Base-by-base conservation (phyloP, 2,329 filamentous ascomycete species). In the Colletotrichum kahawae region DNA sequence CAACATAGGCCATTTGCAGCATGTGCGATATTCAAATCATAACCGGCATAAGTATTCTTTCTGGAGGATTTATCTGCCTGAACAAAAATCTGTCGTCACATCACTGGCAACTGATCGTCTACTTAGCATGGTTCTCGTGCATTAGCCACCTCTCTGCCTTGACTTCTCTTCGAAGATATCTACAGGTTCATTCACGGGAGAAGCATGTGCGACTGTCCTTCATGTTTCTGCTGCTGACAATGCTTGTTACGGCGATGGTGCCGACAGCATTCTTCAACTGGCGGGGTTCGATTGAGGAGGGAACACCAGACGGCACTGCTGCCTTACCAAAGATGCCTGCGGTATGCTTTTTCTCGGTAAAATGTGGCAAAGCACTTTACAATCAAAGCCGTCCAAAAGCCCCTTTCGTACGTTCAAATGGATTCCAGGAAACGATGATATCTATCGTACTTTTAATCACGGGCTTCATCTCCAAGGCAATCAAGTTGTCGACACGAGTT, bases 91-190 rank as follows among this genome's bases (percentile, higher is more conserved):
- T 69, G 1, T 79, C 78, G 1, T 68, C 77, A 0, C 81, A 80
- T 43, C 79, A 84, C 48, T 83, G 80, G 81, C 75, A 81, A 36
- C 71, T 81, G 1, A 76, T 81, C 12, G 79, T 81, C 16, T 74
- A 81, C 34, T 73, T 84, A 0, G 82, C 80, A 2, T 85, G 82
- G 82, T 80, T 84, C 57, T 80, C 81, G 6, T 78, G 78, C 7
- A 21, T 82, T 4, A 85, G 82, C 0, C 82, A 84, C 51, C 21
- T 70, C 3, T 63, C 67, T 5, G 57, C 36, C 7, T 29, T 70
- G 5, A 62, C 36, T 10, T 13, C 10, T 4, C n/a, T 69, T 4
- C 31, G 36, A 4, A 63, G 36, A 21, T 36, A 54, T 3, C n/a
- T 63, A 0, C 29, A 63, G 3, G 24, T 10, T 6, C 38, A 63